Evolutionary conservation across 352 stramenopile species (phyloP).

Genomic region (Pythium utonaiense): DNA sequence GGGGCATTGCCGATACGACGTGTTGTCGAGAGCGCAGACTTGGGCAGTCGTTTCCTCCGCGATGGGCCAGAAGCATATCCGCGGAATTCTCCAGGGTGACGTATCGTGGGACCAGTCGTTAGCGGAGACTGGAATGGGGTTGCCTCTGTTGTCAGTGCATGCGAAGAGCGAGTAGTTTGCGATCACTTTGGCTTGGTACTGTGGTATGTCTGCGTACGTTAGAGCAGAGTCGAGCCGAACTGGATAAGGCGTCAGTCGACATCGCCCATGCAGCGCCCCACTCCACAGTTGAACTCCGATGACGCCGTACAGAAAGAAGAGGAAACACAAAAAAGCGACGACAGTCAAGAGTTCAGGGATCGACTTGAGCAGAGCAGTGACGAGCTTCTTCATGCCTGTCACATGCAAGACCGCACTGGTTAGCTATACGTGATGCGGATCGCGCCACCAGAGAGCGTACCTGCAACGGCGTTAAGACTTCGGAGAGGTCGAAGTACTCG

Average conservation of each 20-base stretch:
- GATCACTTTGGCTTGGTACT: conserved; percentile 32
- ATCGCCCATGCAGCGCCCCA: conserved; percentile 58
- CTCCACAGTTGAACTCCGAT: conserved; percentile 82
- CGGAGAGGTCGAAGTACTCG: conserved; percentile 55
- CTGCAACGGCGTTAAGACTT: conserved; percentile 57
- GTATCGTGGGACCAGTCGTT: conserved; percentile 43
- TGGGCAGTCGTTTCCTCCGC: conserved; percentile 57
- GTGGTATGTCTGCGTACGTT: conserved; percentile 24
- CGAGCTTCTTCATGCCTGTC: conserved; percentile 72
- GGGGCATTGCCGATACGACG: conserved; percentile 38
- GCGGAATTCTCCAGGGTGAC: conserved; percentile 46
- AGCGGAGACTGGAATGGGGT: conserved; percentile 31
- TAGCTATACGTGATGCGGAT: no score
- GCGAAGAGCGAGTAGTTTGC: conserved; percentile 33
- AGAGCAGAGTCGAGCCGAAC: conserved; percentile 42
- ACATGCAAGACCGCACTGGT: neutral
- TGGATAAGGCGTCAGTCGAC: conserved; percentile 65
- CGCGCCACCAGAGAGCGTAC: no score
- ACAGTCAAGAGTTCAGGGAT: conserved; percentile 78
- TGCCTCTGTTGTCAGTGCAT: conserved; percentile 32
- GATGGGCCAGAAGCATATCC: conserved; percentile 88
- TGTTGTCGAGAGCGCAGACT: conserved; percentile 49
- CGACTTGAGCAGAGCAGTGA: conserved; percentile 68
- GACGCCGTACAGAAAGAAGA: conserved; percentile 86
- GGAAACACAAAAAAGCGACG: conserved; percentile 72